Base-by-base conservation (phyloP, 2,329 filamentous ascomycete species). In the Juglanconis oblonga region DNA sequence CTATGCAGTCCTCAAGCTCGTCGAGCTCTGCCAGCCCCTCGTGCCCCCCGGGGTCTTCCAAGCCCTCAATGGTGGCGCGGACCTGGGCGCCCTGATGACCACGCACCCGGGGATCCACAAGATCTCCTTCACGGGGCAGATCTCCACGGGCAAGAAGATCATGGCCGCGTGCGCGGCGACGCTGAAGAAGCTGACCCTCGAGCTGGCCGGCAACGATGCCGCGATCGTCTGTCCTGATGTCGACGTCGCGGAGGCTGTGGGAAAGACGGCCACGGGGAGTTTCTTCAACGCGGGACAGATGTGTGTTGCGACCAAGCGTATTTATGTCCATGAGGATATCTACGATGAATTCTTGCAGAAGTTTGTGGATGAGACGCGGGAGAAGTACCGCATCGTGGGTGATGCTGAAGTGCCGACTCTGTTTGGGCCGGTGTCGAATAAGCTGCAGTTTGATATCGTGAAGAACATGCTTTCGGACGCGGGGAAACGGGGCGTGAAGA, bases 391-490 rank as follows among this genome's bases (percentile, higher is more conserved):
- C 47, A 76, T 79, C 10, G 64, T 69, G 60, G 69, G 71, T 55
- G 72, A 74, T 31, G 61, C 59, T 9, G 48, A 55, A 3, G 65
- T 66, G 13, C 69, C 68, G 40, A 71, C 70, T 48, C 69, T 83
- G 44, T 79, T 85, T 58, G 82, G 85, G 0, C 87, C 87, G 0
- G 72, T 89, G 2, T 85, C 87, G 62, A 90, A 90, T 71, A 72
- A 78, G 64, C 81, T 85, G 79, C 87, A 90, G 70, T 89, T 80
- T 67, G 81, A 87, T 51, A 80, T 80, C 31, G 83, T 86, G 32
- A 81, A 81, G 66, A 70, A 75, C 11, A 80, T 87, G 62, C 78
- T 88, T 55, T 76, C 77, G 9, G 82, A 86, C 53, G 83, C 81
- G 61, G 77, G 80, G 66, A 75, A 76, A 63, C 79, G 82, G 42